A percentile compares a stretch with the other conserved stretches of the same genome.
phyloP scores from a whole-genome alignment of 164 flowering plant genomes.

The Houttuynia cordata region DNA sequence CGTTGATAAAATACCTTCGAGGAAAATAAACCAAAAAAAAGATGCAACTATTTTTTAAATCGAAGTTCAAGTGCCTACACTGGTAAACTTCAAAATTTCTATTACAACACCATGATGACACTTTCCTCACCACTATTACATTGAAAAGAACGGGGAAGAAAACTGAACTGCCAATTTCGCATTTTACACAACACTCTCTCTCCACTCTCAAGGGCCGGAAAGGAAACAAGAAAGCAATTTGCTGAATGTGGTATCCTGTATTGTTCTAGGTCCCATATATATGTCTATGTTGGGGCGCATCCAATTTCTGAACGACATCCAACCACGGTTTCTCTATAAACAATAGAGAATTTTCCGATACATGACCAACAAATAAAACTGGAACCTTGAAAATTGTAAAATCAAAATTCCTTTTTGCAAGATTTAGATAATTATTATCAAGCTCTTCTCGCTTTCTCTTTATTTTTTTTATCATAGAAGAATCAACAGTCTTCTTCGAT shows the following conservation, averaged over 20 bases:
- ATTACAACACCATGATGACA: neutral
- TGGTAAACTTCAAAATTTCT: neutral
- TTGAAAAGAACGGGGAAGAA: neutral
- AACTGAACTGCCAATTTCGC: neutral
- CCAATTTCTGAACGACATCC: slow-evolving; percentile 58
- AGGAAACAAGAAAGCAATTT: neutral
- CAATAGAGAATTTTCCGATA: slow-evolving; percentile 52
- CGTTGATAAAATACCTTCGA: too few relatives aligned
- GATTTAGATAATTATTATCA: slow-evolving; percentile 19
- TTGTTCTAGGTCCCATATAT: slow-evolving; percentile 55
- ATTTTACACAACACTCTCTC: neutral
- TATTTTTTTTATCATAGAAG: slow-evolving; percentile 19
- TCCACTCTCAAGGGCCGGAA: neutral
- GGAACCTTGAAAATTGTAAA: slow-evolving; percentile 54
- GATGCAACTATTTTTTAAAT: too few relatives aligned
- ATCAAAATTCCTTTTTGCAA: slow-evolving; percentile 48
- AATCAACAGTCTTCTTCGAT: slow-evolving; percentile 18
- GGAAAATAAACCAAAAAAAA: too few relatives aligned
- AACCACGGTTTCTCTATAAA: slow-evolving; percentile 92
- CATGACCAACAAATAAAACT: slow-evolving; percentile 63
- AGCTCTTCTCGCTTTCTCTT: slow-evolving; percentile 41
- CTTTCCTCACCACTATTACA: neutral
- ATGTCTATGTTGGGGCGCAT: slow-evolving; percentile 94
- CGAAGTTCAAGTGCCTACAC: too few relatives aligned
- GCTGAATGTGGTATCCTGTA: neutral